Conservation (phyloP, 805 yeast genomes). For the Candida pseudofarinosa region DNA sequence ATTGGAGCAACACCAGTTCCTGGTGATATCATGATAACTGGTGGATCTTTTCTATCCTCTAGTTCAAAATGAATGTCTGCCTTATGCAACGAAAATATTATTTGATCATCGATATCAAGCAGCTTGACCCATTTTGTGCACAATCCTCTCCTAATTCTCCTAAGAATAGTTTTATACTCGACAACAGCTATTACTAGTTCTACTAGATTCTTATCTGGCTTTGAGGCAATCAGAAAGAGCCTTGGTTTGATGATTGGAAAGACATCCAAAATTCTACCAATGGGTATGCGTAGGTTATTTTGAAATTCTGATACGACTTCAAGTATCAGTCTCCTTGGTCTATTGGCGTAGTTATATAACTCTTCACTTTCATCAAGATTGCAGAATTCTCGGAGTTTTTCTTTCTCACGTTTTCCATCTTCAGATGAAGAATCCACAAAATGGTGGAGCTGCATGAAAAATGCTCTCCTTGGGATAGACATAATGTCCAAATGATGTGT, state of each 20-base stretch:
- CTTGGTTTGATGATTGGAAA: slow-evolving; percentile 80
- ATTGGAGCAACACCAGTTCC: slow-evolving; percentile 98
- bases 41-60: slow-evolving; percentile 14
- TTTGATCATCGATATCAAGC: slow-evolving; percentile 43
- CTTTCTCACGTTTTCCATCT: slow-evolving; percentile 67
- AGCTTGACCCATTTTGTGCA: slow-evolving; percentile 73
- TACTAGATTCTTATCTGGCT: slow-evolving; percentile 35
- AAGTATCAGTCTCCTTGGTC: slow-evolving; percentile 83
- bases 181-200: slow-evolving; percentile 83
- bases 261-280: slow-evolving; percentile 69
- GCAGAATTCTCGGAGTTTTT: slow-evolving; percentile 72
- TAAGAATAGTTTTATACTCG: slow-evolving; percentile 76
- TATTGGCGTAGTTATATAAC: slow-evolving; percentile 82
- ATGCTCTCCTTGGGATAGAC: slow-evolving; percentile 79
- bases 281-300: slow-evolving; percentile 65
- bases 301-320: slow-evolving; percentile 84
- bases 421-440: slow-evolving; percentile 49
- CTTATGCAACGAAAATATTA: slow-evolving; percentile 50
- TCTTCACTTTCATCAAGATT: slow-evolving; percentile 73
- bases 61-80: slow-evolving; percentile 37
- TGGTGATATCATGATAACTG: slow-evolving; percentile 77
- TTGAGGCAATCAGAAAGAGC: slow-evolving; percentile 78
- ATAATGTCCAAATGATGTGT: slow-evolving; percentile 79
- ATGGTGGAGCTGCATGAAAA: slow-evolving; percentile 70
- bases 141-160: slow-evolving; percentile 72